Evolutionary conservation across 768 basidiomycete species (phyloP).

Genomic region (Suillus subaureus): DNA sequence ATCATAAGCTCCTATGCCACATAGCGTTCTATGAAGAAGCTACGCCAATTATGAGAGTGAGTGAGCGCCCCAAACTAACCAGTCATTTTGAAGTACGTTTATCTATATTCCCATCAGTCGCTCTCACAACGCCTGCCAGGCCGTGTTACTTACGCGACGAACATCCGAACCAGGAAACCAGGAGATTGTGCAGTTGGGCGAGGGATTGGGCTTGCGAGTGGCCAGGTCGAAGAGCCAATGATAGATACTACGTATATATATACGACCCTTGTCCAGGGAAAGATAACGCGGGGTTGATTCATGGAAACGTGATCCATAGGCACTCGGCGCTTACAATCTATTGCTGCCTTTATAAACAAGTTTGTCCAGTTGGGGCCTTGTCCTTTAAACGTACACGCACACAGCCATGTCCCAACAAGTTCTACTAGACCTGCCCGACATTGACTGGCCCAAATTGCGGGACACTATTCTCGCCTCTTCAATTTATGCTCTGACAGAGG

Average conservation of each 20-base stretch:
- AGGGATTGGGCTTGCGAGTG: too few species aligned
- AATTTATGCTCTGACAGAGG: not conserved
- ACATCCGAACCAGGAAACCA: not conserved
- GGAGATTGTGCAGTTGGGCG: too few species aligned
- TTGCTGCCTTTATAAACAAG: not conserved
- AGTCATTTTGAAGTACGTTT: too few species aligned
- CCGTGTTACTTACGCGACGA: not conserved
- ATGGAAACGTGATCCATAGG: not conserved
- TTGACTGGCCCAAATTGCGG: not conserved
- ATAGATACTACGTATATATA: conserved; percentile 15
- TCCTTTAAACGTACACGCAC: not conserved
- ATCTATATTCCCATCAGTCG: too few species aligned
- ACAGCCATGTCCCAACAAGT: not conserved
- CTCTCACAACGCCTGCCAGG: not conserved
- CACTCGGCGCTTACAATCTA: not conserved
- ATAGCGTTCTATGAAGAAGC: too few species aligned
- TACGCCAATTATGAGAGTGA: not conserved
- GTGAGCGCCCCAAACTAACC: not conserved
- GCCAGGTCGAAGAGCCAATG: conserved; percentile 35
- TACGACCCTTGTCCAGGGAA: not conserved
- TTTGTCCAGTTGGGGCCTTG: not conserved
- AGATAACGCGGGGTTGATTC: not conserved
- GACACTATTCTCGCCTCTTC: conserved; percentile 1
- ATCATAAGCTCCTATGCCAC: not conserved
- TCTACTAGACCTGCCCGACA: not conserved